A percentile compares a stretch with the other conserved stretches of the same genome.
phyloP scores from a whole-genome alignment of 2,329 filamentous ascomycete species.

The Fusarium verticillioides region DNA sequence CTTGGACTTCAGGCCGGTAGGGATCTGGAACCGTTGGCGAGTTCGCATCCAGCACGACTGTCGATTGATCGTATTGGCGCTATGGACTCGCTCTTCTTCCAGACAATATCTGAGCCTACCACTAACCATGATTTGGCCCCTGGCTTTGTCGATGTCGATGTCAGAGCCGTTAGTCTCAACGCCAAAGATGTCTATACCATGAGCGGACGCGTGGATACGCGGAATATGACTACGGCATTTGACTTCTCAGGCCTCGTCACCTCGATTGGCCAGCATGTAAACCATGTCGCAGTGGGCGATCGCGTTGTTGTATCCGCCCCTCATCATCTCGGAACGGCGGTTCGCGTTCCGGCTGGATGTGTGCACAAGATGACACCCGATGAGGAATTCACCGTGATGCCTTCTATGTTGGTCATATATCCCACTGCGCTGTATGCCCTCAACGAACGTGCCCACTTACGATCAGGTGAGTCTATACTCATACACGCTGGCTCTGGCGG shows the following conservation, averaged over 20 bases:
- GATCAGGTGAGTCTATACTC: not conserved
- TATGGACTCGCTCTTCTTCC: not conserved
- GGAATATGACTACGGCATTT: not conserved
- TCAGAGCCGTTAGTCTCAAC: not conserved
- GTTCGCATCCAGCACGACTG: not conserved
- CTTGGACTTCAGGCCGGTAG: not conserved
- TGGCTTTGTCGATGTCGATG: not conserved
- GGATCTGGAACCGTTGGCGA: not conserved
- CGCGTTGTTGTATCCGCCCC: not conserved
- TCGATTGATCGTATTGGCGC: not conserved
- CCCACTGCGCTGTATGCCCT: not conserved
- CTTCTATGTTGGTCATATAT: not conserved
- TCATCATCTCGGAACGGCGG: not conserved
- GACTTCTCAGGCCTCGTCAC: not conserved
- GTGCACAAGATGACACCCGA: rapidly evolving
- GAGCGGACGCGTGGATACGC: not conserved
- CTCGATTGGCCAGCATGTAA: not conserved
- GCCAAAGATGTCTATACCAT: not conserved
- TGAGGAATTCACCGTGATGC: not conserved
- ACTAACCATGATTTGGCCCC: rapidly evolving
- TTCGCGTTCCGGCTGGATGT: not conserved
- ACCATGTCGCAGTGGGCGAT: not conserved
- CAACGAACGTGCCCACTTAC: not conserved
- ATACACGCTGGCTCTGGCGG: not conserved
- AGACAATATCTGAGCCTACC: not conserved